Base-by-base conservation (phyloP, 306 rosid genomes). In the Quillaja saponaria region DNA sequence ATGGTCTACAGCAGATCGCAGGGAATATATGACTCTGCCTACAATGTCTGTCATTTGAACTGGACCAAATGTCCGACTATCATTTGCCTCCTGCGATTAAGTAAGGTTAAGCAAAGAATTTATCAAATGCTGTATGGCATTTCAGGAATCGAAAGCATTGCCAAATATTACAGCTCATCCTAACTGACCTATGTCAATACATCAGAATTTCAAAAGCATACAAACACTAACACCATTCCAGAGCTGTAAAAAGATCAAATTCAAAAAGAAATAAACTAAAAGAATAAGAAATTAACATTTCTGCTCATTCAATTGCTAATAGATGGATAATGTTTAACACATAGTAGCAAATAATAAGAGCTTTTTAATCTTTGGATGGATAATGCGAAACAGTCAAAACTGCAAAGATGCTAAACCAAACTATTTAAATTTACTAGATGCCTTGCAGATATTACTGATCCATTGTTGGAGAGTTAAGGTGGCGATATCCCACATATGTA, bases 11-110 rank as follows among this genome's bases (percentile, higher is more conserved):
- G 96, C 97, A 20, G 84, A 81, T 59, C 91, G 81, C 66, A 94
- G 69, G 73, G 89, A 87, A 78, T 94, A 94, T 61, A 94, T 77
- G 78, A 80, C 99, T 78, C 99, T 87, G 68, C 99, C 99, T 34
- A 85, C 89, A 47, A 94, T 83, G 77, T 85, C 75, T 6, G 86
- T 79, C 89, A 85, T 85, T 1, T 86, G 79, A 68, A 94, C 87
- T 3, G 99, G 99, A 67, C 99, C 99, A 68, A 94, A 94, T 20
- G 54, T 76, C 50, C 99, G 84, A 71, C 99, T 94, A 71, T 94
- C 99, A 28, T 77, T 66, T 17, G 88, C 95, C 75, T 94, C 99
- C 99, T 94, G 95, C 71, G 67, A 77, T 70, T 58, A 28, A 33
- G 68, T 12, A 71, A 31, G 46, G 18, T 55, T 47, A 46, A 75